Conservation (phyloP, 1,284 basidiomycete genomes). For the Flammula alnicola region DNA sequence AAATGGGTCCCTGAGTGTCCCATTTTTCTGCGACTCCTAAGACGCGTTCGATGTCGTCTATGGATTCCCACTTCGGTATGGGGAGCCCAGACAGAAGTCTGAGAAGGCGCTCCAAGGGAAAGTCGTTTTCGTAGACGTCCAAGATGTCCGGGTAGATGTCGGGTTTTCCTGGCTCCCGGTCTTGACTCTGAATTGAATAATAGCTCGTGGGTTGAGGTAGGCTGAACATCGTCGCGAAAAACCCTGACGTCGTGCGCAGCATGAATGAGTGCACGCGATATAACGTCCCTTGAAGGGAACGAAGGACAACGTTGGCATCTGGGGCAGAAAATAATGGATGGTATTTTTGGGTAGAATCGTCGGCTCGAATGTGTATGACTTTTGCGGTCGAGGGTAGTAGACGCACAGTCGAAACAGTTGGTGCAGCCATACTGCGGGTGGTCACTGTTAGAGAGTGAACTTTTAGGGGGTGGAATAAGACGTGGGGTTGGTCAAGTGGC, state of each 20-base stretch:
- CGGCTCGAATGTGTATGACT: conserved; percentile 17
- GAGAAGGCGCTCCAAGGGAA: conserved; percentile 39
- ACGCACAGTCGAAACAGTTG: conserved; percentile 15
- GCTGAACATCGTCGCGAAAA: conserved; percentile 49
- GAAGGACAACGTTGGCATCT: conserved; percentile 44
- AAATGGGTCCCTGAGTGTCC: conserved; percentile 46
- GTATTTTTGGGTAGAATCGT: conserved; percentile 16
- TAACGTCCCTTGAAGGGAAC: conserved; percentile 42
- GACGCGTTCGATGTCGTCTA: conserved; percentile 39
- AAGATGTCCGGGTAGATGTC: conserved; percentile 28
- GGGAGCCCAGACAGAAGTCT: conserved; percentile 40
- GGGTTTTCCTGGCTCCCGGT: conserved; percentile 3
- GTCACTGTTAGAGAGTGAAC: not conserved
- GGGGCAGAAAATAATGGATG: conserved; percentile 37
- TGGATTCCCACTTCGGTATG: conserved; percentile 34
- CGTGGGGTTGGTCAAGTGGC: conserved; percentile 4
- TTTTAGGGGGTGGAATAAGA: not conserved
- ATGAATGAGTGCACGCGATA: conserved; percentile 45
- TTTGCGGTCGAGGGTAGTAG: conserved; percentile 10
- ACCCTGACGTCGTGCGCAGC: conserved; percentile 43
- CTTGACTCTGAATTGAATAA: conserved; percentile 4
- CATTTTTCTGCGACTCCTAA: conserved; percentile 49
- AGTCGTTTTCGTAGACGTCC: conserved; percentile 42
- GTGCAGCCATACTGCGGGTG: conserved; percentile 20
- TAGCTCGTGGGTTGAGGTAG: conserved; percentile 39